Percentiles rank a stretch among this genome's conserved stretches.
Evolutionary conservation across 108 stramenopile genomes (phyloP).

Genomic region (Discostella stelligeroides): DNA sequence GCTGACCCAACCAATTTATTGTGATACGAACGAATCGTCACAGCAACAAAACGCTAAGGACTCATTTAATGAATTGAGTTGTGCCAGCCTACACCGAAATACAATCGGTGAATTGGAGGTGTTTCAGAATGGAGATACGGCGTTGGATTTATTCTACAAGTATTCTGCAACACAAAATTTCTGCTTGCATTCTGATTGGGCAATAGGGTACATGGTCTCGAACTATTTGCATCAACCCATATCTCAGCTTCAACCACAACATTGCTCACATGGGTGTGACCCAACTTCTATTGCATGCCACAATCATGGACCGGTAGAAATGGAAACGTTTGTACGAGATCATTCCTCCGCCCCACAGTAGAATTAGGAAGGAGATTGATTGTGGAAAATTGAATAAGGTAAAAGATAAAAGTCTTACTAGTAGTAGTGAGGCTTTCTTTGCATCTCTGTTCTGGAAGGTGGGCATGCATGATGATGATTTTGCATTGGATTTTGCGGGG

Average conservation of each 20-base stretch:
- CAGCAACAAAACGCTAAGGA: too few species aligned
- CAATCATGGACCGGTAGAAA: conserved; percentile 20
- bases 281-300: conserved; percentile 14
- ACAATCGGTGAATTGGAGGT: conserved; percentile 20
- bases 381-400: too few species aligned
- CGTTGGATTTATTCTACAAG: conserved; percentile 33
- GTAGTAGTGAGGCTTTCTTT: too few species aligned
- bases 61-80: neutral
- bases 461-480: too few species aligned
- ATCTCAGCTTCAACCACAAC: neutral
- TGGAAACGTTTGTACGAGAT: conserved; percentile 9
- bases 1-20: conserved; percentile 21
- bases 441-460: too few species aligned
- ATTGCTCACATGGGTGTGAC: neutral
- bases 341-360: neutral
- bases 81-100: conserved; percentile 16
- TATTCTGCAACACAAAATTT: conserved; percentile 17
- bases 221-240: conserved; percentile 7
- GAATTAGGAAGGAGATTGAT: too few species aligned
- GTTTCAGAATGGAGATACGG: conserved; percentile 15
- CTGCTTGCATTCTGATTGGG: conserved; percentile 43
- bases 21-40: too few species aligned
- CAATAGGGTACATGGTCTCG: conserved; percentile 26
- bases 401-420: too few species aligned
- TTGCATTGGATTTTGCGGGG: too few species aligned